Conservation (phyloP, 2,329 filamentous ascomycete species). For the Trichocomaceae sp. region DNA sequence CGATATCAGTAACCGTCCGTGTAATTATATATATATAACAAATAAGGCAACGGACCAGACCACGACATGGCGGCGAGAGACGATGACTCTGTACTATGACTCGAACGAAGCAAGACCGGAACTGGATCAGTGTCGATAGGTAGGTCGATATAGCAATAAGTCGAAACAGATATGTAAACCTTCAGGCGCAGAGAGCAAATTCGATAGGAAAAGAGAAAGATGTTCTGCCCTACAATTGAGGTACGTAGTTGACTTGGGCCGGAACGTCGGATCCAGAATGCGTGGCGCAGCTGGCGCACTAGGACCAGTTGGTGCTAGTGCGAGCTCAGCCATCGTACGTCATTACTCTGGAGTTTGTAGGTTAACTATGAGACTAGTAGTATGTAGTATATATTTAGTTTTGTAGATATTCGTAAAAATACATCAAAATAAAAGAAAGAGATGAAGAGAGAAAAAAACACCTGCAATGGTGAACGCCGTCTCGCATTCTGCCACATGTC, state of each 20-base stretch:
- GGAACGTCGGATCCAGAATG: background rate
- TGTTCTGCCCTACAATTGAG: background rate
- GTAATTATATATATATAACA: background rate
- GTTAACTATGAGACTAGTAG: no score
- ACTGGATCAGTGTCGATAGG: background rate
- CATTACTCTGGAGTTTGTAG: no score
- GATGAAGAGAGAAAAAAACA: background rate
- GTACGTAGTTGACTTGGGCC: no score
- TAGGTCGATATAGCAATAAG: background rate
- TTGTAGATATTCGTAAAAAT: background rate
- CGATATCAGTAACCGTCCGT: background rate
- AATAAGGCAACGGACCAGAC: slow-evolving; percentile 50
- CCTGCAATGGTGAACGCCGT: background rate
- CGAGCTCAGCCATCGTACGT: background rate
- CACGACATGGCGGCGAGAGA: slow-evolving; percentile 54
- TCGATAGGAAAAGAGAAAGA: background rate
- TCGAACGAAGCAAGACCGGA: background rate
- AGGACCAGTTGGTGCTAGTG: background rate
- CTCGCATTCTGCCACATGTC: background rate
- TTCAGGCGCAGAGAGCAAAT: background rate
- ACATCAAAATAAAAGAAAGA: background rate
- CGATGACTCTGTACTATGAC: background rate
- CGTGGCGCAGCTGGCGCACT: background rate
- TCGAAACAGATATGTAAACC: background rate
- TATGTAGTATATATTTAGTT: no score